A percentile compares a stretch with the other conserved stretches of the same genome.
Evolutionary conservation across 495 filamentous ascomycete genomes (phyloP).

Genomic region (Penicillium chermesinum): DNA sequence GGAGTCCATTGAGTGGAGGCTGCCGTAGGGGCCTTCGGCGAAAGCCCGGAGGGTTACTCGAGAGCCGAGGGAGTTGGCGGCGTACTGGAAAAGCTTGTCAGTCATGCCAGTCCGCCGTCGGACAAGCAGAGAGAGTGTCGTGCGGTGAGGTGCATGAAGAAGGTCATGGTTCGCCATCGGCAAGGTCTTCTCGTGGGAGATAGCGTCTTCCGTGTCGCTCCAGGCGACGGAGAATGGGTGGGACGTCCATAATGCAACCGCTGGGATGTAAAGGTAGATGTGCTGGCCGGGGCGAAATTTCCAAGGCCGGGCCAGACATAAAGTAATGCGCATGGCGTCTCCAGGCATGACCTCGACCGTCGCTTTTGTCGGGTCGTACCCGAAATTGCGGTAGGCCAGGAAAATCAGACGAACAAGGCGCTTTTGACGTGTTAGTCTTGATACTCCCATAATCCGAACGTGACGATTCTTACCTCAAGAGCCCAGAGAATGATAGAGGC

Average conservation of each 20-base stretch:
- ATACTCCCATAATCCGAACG: not conserved
- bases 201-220: conserved; percentile 48
- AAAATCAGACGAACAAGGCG: conserved; percentile 62
- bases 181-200: conserved; percentile 40
- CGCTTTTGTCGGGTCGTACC: conserved; percentile 60
- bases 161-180: conserved; percentile 35
- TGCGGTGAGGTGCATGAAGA: conserved; percentile 36
- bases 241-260: conserved; percentile 72
- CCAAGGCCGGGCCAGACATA: conserved; percentile 73
- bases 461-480: conserved; percentile 46
- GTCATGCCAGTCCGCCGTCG: conserved; percentile 87
- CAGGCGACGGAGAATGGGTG: conserved; percentile 95
- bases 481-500: conserved; percentile 70
- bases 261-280: conserved; percentile 76
- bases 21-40: conserved; percentile 86
- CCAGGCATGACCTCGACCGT: conserved; percentile 72
- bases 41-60: conserved; percentile 52
- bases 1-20: conserved; percentile 73
- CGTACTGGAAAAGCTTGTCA: conserved; percentile 66
- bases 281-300: conserved; percentile 79
- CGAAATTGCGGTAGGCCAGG: conserved; percentile 67
- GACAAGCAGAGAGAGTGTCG: conserved; percentile 71
- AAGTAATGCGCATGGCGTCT: conserved; percentile 75
- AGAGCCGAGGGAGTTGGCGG: conserved; percentile 34
- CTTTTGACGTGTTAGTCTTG: conserved; percentile 4